These are phyloP conservation scores for Globisporangium canariense DNA, from an alignment of 352 stramenopile species.

Conservation along the genomic window DNA sequence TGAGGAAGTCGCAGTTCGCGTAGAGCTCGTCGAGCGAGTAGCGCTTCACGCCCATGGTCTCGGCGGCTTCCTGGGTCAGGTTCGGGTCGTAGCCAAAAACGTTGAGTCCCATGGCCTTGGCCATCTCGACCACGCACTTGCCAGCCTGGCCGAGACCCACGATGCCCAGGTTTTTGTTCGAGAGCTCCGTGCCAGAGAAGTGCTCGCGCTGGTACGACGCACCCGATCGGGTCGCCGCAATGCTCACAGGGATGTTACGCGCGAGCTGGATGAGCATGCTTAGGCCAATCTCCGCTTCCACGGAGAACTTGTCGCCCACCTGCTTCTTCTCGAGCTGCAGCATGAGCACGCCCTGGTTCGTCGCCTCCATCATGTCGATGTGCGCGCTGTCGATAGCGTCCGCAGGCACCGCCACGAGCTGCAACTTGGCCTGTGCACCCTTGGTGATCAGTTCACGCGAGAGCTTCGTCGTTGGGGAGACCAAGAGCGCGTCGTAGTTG, in stretches of 20 bases:
- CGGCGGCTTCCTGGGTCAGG: slow-evolving; percentile 60
- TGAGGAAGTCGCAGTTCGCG: slow-evolving; percentile 88
- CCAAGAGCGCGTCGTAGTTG: slow-evolving; percentile 61
- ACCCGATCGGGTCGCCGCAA: slow-evolving; percentile 30
- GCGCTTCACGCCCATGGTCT: slow-evolving; percentile 61
- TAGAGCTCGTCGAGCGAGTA: slow-evolving; percentile 65
- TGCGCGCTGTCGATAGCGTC: slow-evolving; percentile 54
- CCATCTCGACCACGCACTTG: slow-evolving; percentile 73
- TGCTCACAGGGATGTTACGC: slow-evolving; percentile 52
- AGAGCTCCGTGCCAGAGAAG: slow-evolving; percentile 61
- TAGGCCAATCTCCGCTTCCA: slow-evolving; percentile 68
- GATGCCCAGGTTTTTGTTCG: slow-evolving; percentile 59
- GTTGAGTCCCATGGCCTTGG: slow-evolving; percentile 61
- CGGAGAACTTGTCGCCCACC: slow-evolving; percentile 63
- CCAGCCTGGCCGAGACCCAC: slow-evolving; percentile 72
- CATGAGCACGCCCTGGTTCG: slow-evolving; percentile 68
- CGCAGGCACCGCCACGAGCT: slow-evolving; percentile 54
- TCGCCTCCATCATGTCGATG: slow-evolving; percentile 75
- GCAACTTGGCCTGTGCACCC: slow-evolving; percentile 41
- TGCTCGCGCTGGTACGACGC: slow-evolving; percentile 30
- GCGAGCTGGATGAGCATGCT: slow-evolving; percentile 64
- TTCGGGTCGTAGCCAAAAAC: slow-evolving; percentile 76
- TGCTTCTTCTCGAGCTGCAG: slow-evolving; percentile 78
- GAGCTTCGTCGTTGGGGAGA: slow-evolving; percentile 41
- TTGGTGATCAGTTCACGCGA: slow-evolving; percentile 36